Percentiles rank a stretch among this genome's conserved stretches.
Evolutionary conservation across 192 early-diverging fungal species (phyloP).

Genomic region (Pecoramyces ruminantium): DNA sequence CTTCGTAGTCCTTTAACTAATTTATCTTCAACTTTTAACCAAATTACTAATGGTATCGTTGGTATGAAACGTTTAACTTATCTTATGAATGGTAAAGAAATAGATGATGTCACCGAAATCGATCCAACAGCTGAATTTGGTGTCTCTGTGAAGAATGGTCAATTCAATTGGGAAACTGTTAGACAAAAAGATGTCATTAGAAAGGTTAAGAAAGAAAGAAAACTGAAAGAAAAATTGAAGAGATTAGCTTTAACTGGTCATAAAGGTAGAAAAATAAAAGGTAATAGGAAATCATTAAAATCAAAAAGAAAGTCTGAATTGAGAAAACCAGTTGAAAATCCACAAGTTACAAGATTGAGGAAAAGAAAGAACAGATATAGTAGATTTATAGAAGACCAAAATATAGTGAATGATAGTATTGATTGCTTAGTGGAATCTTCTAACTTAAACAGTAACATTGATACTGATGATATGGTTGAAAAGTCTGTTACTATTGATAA

Average conservation of each 20-base stretch:
- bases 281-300: too few relatives aligned
- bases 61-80: not conserved
- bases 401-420: too few relatives aligned
- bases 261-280: too few relatives aligned
- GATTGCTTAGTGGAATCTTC: too few relatives aligned
- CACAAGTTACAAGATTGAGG: too few relatives aligned
- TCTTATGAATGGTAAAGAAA: not conserved
- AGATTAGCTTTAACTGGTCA: too few relatives aligned
- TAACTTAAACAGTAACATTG: too few relatives aligned
- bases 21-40: not conserved
- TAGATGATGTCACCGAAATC: not conserved
- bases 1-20: not conserved
- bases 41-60: not conserved
- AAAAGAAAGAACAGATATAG: too few relatives aligned
- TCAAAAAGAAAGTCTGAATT: too few relatives aligned
- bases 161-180: slow-evolving; percentile 1
- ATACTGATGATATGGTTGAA: not conserved
- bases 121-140: not conserved
- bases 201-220: slow-evolving; percentile 4
- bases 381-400: too few relatives aligned
- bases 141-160: not conserved
- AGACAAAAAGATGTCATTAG: slow-evolving; percentile 4
- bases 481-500: not conserved
- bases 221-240: not conserved
- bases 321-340: too few relatives aligned